phyloP scores from a whole-genome alignment of 257 asterid genomes.

The Marsdenia floribunda region DNA sequence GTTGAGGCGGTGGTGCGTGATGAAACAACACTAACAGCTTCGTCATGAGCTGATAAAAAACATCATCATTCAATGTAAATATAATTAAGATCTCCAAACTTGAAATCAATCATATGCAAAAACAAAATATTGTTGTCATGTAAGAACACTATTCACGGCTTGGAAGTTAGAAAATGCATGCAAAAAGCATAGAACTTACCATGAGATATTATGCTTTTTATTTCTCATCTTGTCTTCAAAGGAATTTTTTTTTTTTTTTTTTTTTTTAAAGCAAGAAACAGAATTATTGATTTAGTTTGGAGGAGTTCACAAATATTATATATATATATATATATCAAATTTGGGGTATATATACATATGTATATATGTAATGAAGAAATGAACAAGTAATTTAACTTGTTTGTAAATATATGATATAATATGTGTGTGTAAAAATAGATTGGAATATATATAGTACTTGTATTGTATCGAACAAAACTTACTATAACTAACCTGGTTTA shows the following conservation, averaged over 20 bases:
- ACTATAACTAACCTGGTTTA: conserved; percentile 38
- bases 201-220: background rate
- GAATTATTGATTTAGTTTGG: background rate
- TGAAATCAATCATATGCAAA: background rate
- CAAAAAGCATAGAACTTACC: conserved; percentile 10
- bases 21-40: conserved; percentile 19
- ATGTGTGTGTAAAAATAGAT: too few species aligned
- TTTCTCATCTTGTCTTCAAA: background rate
- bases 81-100: too few species aligned
- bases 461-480: background rate
- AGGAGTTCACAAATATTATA: background rate
- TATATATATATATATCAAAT: too few species aligned
- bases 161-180: conserved; percentile 12
- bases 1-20: conserved; percentile 19
- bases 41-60: conserved; percentile 11
- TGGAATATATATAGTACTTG: background rate
- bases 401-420: too few species aligned
- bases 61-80: too few species aligned
- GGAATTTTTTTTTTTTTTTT: background rate
- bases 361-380: too few species aligned
- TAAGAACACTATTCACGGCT: conserved; percentile 6
- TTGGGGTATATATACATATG: too few species aligned
- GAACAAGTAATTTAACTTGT: background rate
- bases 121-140: background rate
- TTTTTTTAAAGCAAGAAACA: background rate